A percentile compares a stretch with the other conserved stretches of the same genome.
phyloP scores from a whole-genome alignment of 208 protist genomes.

The Acanthamoeba triangularis region DNA sequence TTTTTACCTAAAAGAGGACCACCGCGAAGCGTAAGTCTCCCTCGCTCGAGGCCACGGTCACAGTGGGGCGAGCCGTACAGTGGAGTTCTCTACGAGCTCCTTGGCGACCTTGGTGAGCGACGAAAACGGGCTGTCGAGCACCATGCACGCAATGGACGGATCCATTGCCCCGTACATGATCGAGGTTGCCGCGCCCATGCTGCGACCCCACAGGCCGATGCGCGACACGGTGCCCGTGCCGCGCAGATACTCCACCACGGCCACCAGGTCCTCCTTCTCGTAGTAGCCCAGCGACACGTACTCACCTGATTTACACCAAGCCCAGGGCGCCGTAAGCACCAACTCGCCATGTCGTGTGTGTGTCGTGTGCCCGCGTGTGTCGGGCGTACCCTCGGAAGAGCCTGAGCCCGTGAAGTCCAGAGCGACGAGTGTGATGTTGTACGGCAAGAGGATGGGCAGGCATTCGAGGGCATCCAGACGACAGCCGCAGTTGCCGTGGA shows the following conservation, averaged over 20 bases:
- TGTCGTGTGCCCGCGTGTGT: neutral
- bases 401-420: slow-evolving; percentile 96
- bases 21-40: neutral
- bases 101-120: slow-evolving; percentile 89
- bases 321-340: slow-evolving; percentile 14
- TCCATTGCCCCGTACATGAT: slow-evolving; percentile 97
- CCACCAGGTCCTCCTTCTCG: slow-evolving; percentile 96
- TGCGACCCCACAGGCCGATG: slow-evolving; percentile 81
- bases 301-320: slow-evolving; percentile 88
- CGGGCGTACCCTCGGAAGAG: slow-evolving; percentile 88
- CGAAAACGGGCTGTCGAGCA: slow-evolving; percentile 96
- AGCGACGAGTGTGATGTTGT: slow-evolving; percentile 94
- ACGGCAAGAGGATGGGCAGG: slow-evolving; percentile 89
- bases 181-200: slow-evolving; percentile 97
- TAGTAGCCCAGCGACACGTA: slow-evolving; percentile 97
- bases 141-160: slow-evolving; percentile 93
- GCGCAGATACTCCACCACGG: slow-evolving; percentile 94
- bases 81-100: slow-evolving; percentile 77
- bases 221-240: slow-evolving; percentile 78
- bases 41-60: too few species aligned
- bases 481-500: slow-evolving; percentile 87
- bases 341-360: slow-evolving; percentile 1
- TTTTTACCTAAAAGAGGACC: slow-evolving; percentile 65
- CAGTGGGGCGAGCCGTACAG: neutral
- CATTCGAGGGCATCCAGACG: slow-evolving; percentile 85